phyloP scores from a whole-genome alignment of 2,329 filamentous ascomycete species.

The Fragosphaeria purpurea region DNA sequence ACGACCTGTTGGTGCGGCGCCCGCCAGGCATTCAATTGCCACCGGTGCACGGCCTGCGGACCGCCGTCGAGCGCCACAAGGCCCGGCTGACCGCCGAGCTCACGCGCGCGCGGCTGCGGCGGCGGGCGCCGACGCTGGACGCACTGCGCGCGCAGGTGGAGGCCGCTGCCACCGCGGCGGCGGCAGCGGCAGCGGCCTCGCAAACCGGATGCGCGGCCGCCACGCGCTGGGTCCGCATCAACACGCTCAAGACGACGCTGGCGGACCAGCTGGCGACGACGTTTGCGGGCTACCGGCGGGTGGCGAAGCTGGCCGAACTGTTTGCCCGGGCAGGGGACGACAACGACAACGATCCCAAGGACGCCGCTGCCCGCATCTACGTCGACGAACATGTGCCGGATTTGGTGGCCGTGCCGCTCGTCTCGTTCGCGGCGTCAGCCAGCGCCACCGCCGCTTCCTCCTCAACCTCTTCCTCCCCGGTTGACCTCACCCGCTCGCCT shows the following conservation, averaged over 20 bases:
- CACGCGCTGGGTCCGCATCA: conserved; percentile 88
- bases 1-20: conserved; percentile 68
- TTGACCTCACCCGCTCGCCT: conserved; percentile 60
- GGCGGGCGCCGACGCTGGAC: conserved; percentile 58
- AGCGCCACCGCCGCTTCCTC: conserved; percentile 27
- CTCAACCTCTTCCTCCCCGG: conserved; percentile 30
- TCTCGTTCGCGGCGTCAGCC: not conserved
- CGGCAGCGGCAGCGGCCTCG: conserved; percentile 51
- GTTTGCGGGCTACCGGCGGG: conserved; percentile 54
- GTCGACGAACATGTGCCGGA: conserved; percentile 78
- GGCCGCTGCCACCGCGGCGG: conserved; percentile 56
- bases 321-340: conserved; percentile 20
- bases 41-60: conserved; percentile 64
- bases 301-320: conserved; percentile 47
- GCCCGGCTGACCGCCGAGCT: conserved; percentile 72
- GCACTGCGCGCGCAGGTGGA: conserved; percentile 52
- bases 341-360: no score
- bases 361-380: conserved; percentile 35
- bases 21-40: conserved; percentile 78
- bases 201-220: conserved; percentile 44
- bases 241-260: conserved; percentile 63
- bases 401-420: conserved; percentile 62
- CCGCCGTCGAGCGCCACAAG: conserved; percentile 70
- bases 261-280: conserved; percentile 64
- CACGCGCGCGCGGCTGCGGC: conserved; percentile 64